Evolutionary conservation across 768 basidiomycete genomes (phyloP).

Genomic region (Suillus decipiens): DNA sequence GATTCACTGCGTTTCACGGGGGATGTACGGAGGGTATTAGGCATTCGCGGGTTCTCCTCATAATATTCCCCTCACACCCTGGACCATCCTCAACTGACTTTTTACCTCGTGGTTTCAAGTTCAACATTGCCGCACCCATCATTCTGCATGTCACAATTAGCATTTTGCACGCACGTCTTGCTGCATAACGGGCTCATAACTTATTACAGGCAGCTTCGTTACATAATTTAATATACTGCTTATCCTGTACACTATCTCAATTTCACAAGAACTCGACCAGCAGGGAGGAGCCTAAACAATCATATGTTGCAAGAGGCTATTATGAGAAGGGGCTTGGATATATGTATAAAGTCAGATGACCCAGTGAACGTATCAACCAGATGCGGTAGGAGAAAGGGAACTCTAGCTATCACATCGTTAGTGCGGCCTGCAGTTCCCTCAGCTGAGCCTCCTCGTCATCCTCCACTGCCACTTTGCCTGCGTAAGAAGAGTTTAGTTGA

Average conservation of each 20-base stretch:
- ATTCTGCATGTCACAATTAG: slow-evolving; percentile 15
- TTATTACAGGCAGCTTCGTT: slow-evolving; percentile 27
- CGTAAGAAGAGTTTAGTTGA: slow-evolving; percentile 7
- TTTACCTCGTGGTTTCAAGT: slow-evolving; percentile 21
- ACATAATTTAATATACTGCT: slow-evolving; percentile 42
- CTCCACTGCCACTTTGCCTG: slow-evolving; percentile 54
- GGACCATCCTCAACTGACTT: slow-evolving; percentile 16
- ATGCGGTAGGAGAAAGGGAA: slow-evolving; percentile 15
- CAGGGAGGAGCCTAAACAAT: slow-evolving; percentile 18
- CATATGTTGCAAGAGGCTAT: slow-evolving; percentile 24
- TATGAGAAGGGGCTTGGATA: slow-evolving; percentile 34
- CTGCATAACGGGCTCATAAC: slow-evolving; percentile 27
- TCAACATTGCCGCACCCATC: slow-evolving; percentile 9
- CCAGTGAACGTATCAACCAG: slow-evolving; percentile 14
- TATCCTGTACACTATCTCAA: slow-evolving; percentile 36
- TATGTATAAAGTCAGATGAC: slow-evolving; percentile 34
- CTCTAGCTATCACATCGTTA: slow-evolving; percentile 66
- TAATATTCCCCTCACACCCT: slow-evolving; percentile 18
- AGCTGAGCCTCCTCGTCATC: slow-evolving; percentile 94
- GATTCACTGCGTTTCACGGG: slow-evolving; percentile 95
- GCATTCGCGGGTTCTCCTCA: slow-evolving; percentile 59
- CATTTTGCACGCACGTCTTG: slow-evolving; percentile 31
- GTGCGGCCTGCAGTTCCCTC: slow-evolving; percentile 81
- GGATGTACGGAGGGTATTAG: slow-evolving; percentile 91
- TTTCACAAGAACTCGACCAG: slow-evolving; percentile 23